Percentiles rank a stretch among this genome's conserved stretches.
Conservation (phyloP, 139 green algal species). For the Micractinium sp. region DNA sequence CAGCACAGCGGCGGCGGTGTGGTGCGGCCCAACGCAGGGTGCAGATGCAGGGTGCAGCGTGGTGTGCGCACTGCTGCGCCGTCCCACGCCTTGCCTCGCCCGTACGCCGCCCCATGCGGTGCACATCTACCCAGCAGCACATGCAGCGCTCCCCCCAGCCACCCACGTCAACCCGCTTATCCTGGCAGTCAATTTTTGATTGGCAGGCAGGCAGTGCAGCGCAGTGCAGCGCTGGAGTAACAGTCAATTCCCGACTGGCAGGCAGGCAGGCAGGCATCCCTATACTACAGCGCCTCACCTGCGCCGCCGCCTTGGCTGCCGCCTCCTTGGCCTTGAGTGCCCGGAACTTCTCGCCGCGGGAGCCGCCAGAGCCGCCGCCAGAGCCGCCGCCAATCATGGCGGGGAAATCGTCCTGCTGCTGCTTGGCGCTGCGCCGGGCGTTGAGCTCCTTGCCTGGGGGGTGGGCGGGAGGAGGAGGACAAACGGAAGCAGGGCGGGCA, state of each 20-base stretch:
- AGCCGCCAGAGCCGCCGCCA: slow-evolving; percentile 43
- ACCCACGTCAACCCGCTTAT: not conserved
- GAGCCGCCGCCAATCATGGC: not conserved
- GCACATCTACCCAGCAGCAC: no score
- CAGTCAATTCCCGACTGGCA: not conserved
- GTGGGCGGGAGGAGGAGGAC: not conserved
- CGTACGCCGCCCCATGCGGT: not conserved
- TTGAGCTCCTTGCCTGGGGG: slow-evolving; percentile 61
- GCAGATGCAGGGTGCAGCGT: not conserved
- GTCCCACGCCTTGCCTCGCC: not conserved
- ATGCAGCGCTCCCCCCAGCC: no score
- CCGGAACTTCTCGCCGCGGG: slow-evolving; percentile 69
- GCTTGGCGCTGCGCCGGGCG: slow-evolving; percentile 47
- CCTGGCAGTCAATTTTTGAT: not conserved
- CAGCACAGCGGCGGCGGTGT: not conserved
- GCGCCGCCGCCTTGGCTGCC: slow-evolving; percentile 64
- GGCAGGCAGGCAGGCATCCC: no score
- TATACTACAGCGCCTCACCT: not conserved
- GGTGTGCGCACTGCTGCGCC: not conserved
- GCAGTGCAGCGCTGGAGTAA: not conserved
- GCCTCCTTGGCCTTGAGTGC: slow-evolving; percentile 80
- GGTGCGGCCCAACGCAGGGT: not conserved
- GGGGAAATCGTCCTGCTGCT: not conserved
- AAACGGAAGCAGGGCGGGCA: not conserved
- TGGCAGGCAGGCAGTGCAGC: not conserved